A percentile compares a stretch with the other conserved stretches of the same genome.
Conservation (phyloP, 2,329 filamentous ascomycete genomes). For the Scleromitrula shiraiana region DNA sequence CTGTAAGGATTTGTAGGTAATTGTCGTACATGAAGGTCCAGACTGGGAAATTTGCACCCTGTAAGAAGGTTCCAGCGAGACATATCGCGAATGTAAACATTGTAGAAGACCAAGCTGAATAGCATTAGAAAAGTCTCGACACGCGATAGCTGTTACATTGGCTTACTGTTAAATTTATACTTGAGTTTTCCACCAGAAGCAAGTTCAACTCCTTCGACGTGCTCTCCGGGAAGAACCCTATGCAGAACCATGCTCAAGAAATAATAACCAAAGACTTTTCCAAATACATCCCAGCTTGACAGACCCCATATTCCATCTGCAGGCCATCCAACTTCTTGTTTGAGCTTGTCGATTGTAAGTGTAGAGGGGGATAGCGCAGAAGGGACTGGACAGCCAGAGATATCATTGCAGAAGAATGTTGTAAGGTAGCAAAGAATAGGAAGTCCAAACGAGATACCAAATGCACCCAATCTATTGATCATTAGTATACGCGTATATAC, state of each 20-base stretch:
- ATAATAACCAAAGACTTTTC: slow-evolving; percentile 73
- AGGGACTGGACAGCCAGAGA: slow-evolving; percentile 82
- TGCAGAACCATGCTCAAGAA: slow-evolving; percentile 67
- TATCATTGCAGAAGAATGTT: slow-evolving; percentile 83
- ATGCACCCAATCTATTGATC: slow-evolving; percentile 60
- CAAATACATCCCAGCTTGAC: slow-evolving; percentile 58
- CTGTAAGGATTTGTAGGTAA: slow-evolving; percentile 76
- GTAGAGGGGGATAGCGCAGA: slow-evolving; percentile 67
- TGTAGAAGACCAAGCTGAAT: slow-evolving; percentile 64
- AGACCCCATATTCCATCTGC: slow-evolving; percentile 61
- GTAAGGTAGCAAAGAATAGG: slow-evolving; percentile 73
- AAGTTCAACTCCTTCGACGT: slow-evolving; percentile 63
- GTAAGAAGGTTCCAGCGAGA: slow-evolving; percentile 63
- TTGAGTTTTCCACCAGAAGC: slow-evolving; percentile 64
- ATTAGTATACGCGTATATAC: no score
- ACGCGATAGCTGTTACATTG: neutral
- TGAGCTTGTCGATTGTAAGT: slow-evolving; percentile 63
- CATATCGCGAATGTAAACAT: slow-evolving; percentile 63
- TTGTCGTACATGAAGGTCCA: slow-evolving; percentile 94
- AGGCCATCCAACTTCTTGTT: slow-evolving; percentile 76
- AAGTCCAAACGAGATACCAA: slow-evolving; percentile 70
- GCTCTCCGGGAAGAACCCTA: slow-evolving; percentile 65
- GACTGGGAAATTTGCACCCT: slow-evolving; percentile 75
- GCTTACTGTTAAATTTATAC: slow-evolving; percentile 71
- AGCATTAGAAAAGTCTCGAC: slow-evolving; percentile 12